phyloP scores from a whole-genome alignment of 495 filamentous ascomycete genomes.

The Aspergillus heteromorphus region DNA sequence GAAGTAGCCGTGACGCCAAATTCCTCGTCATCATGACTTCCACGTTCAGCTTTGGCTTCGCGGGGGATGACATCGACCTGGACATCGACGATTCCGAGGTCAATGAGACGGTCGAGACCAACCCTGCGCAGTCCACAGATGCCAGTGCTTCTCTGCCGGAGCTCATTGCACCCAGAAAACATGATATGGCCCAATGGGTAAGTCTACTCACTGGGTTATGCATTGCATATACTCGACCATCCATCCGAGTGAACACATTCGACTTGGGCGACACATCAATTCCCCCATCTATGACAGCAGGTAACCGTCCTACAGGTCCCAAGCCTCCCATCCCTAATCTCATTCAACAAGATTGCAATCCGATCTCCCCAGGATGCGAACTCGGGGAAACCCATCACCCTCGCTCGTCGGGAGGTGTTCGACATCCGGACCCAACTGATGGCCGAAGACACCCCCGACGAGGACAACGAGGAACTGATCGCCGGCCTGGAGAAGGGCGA shows the following conservation, averaged over 20 bases:
- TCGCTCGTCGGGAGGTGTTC: constrained; percentile 86
- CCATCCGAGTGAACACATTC: too few species aligned
- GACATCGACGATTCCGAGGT: constrained; percentile 46
- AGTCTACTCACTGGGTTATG: constrained; percentile 14
- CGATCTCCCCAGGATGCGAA: constrained; percentile 39
- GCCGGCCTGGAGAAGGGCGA: constrained; percentile 71
- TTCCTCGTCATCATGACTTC: constrained; percentile 16
- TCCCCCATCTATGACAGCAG: constrained; percentile 31
- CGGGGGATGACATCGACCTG: constrained; percentile 77
- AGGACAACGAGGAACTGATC: constrained; percentile 41
- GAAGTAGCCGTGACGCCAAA: background rate
- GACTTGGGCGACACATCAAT: too few species aligned
- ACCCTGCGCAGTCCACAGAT: constrained; percentile 5
- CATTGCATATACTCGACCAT: constrained; percentile 1
- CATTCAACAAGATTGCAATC: constrained; percentile 59
- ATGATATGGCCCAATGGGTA: constrained; percentile 46
- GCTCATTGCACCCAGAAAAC: constrained; percentile 31
- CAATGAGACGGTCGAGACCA: constrained; percentile 20
- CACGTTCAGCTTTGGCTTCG: constrained; percentile 75
- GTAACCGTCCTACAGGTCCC: constrained; percentile 50
- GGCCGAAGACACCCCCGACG: constrained; percentile 64
- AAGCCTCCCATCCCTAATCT: constrained; percentile 70
- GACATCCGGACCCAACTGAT: constrained; percentile 92
- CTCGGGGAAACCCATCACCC: constrained; percentile 22
- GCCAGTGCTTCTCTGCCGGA: constrained; percentile 22